Evolutionary conservation across 192 early-diverging fungal species (phyloP), one percentile per base, ranked within the genome.

Genomic region (Phycomyces blakesleeanus): DNA sequence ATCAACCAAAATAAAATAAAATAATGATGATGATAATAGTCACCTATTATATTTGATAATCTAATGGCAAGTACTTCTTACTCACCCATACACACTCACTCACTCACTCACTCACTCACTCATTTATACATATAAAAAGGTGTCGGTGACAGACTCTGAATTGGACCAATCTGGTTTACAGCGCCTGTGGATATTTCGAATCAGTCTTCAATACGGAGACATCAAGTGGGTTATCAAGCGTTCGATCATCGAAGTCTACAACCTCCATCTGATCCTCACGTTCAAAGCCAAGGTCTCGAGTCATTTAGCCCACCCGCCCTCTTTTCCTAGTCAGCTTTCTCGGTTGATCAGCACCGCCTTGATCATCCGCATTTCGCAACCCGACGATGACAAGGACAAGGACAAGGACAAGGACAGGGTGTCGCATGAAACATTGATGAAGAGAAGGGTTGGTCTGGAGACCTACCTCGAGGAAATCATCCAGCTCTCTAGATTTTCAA

Each of bases 211-310:
- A 61, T 91, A 91, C 57, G 89, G 89, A 20, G 87, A 89, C 44
- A 76, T 85, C 64, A 89, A 87, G 69, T 91, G 89, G 89, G 83
- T 85, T 34, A 80, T 91, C 29, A 71, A 78, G 26, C 83, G 86
- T 20, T 72, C 83, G 0, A 72, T 86, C 12, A 72, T 82, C 44
- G 86, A 91, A 67, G 86, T 91, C 65, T 70, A 85, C 40, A 76
- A 78, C 18, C 74, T 91, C 53, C 84, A 89, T 69, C 71, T 85
- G 14, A 74, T 75, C 27, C 72, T 91, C 41, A 84, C 76, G 66
- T 44, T 72, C 42, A 72, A 72, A 40, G 63, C 70, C 2, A 42
- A 37, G 10, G n/a, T 61, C 20, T 75, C 75, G 59, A 85, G 80
- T 70, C 73, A 70, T 15, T 61, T 75, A 9, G 57, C 60, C 8